Conservation (phyloP, 768 basidiomycete species). For the Vararia minispora region DNA sequence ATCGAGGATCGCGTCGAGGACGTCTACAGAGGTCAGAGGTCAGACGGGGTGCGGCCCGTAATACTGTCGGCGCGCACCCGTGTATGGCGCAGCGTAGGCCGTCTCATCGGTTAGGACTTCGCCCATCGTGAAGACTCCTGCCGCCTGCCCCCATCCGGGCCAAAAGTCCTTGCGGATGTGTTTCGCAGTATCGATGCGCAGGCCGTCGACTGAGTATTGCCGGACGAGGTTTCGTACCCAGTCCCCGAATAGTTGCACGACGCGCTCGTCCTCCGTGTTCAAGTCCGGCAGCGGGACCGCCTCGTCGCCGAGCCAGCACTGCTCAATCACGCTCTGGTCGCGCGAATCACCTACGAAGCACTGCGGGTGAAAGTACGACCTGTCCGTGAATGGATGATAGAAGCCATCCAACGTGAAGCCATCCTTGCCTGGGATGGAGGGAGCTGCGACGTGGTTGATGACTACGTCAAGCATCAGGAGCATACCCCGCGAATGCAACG, state of each 20-base stretch:
- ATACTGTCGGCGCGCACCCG: conserved; percentile 30
- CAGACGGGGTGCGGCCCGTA: too few species aligned
- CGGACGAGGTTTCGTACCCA: conserved; percentile 39
- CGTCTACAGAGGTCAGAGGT: conserved; percentile 21
- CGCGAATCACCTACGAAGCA: conserved; percentile 31
- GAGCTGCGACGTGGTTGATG: conserved; percentile 46
- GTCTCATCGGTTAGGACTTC: conserved; percentile 38
- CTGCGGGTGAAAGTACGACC: conserved; percentile 27
- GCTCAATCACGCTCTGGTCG: conserved; percentile 38
- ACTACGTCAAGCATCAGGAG: conserved; percentile 54
- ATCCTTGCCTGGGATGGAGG: conserved; percentile 15
- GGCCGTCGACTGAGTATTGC: conserved; percentile 39
- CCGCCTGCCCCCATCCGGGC: conserved; percentile 35
- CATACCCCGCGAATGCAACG: conserved; percentile 42
- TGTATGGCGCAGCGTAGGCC: conserved; percentile 28
- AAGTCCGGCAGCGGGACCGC: conserved; percentile 45
- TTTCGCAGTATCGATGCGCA: conserved; percentile 51
- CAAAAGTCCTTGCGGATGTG: conserved; percentile 45
- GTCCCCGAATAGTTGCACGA: conserved; percentile 30
- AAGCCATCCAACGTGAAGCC: conserved; percentile 15
- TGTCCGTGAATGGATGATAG: conserved; percentile 23
- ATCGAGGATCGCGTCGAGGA: conserved; percentile 34
- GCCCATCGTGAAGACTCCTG: conserved; percentile 43
- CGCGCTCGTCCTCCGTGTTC: conserved; percentile 37
- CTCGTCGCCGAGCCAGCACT: conserved; percentile 50